Conservation (phyloP, 2,329 filamentous ascomycete species). For the Phaeosphaeriaceae sp. region DNA sequence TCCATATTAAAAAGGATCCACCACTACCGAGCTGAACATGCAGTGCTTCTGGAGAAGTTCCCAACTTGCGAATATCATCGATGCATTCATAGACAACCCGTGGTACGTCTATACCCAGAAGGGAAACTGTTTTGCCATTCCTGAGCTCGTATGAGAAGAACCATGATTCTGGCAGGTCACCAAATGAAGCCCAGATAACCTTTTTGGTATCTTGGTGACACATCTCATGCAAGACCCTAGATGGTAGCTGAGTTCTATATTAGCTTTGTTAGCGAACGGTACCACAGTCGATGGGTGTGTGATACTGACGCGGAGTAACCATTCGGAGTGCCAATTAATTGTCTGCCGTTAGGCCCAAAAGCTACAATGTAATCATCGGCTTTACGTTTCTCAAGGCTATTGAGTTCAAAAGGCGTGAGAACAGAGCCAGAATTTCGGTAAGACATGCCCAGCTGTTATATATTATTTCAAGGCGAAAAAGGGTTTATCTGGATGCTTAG, state of each 20-base stretch:
- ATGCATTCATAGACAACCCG: constrained; percentile 15
- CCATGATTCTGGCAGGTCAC: constrained; percentile 29
- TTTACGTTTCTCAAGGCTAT: constrained; percentile 19
- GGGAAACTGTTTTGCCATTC: constrained; percentile 13
- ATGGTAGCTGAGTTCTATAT: constrained; percentile 28
- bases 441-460: constrained; percentile 6
- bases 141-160: constrained; percentile 32
- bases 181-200: constrained; percentile 36
- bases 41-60: constrained; percentile 8
- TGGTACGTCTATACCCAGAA: constrained; percentile 17
- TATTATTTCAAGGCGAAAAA: too few species aligned
- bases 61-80: not conserved
- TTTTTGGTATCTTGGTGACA: constrained; percentile 12
- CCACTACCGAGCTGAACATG: constrained; percentile 34
- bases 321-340: constrained; percentile 35
- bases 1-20: constrained; percentile 34
- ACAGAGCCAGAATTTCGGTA: not conserved
- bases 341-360: constrained; percentile 26
- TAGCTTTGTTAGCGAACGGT: constrained; percentile 2
- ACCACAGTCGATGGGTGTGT: not conserved
- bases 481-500: not conserved
- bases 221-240: constrained; percentile 13
- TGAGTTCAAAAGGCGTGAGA: constrained; percentile 13
- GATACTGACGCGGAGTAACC: constrained; percentile 35
- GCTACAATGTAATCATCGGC: constrained; percentile 34